Conservation (phyloP, 805 yeast species). For the Myxozyma mucilagina region DNA sequence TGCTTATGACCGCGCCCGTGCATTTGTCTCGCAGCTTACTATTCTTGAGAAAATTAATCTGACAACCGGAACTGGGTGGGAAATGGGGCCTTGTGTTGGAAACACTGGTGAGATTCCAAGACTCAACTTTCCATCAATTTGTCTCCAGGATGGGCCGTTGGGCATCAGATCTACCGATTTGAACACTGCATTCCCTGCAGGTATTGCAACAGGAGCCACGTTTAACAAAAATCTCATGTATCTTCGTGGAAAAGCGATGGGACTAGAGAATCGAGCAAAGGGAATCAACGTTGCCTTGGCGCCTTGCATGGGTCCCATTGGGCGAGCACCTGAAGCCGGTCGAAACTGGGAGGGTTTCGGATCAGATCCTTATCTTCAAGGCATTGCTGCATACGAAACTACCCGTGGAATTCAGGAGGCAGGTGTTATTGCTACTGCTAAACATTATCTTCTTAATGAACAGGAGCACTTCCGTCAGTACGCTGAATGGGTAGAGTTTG, state of each 20-base stretch:
- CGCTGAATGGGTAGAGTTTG: conserved; percentile 52
- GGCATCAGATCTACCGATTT: conserved; percentile 61
- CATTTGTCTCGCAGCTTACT: conserved; percentile 57
- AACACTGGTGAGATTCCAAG: conserved; percentile 61
- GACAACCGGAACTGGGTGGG: conserved; percentile 66
- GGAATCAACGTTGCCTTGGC: conserved; percentile 60
- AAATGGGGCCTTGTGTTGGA: conserved; percentile 61
- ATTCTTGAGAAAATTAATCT: conserved; percentile 60
- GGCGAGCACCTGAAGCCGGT: conserved; percentile 63
- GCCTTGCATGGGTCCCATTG: conserved; percentile 62
- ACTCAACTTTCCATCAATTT: conserved; percentile 54
- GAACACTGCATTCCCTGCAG: conserved; percentile 59
- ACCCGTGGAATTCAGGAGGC: conserved; percentile 58
- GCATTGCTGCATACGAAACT: conserved; percentile 54
- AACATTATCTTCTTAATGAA: conserved; percentile 61
- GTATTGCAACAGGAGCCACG: conserved; percentile 58
- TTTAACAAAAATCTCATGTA: conserved; percentile 55
- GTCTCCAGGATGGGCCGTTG: conserved; percentile 64
- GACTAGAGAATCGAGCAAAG: conserved; percentile 54
- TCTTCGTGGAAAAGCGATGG: conserved; percentile 57
- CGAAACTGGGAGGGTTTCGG: conserved; percentile 67
- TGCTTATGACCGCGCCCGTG: conserved; percentile 58
- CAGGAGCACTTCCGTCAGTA: conserved; percentile 61
- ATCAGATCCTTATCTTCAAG: conserved; percentile 61
- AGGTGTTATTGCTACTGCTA: conserved; percentile 54